Percentiles rank a stretch among this genome's conserved stretches.
phyloP scores from a whole-genome alignment of 2,329 filamentous ascomycete species.

The Phaeomoniella chlamydospora region DNA sequence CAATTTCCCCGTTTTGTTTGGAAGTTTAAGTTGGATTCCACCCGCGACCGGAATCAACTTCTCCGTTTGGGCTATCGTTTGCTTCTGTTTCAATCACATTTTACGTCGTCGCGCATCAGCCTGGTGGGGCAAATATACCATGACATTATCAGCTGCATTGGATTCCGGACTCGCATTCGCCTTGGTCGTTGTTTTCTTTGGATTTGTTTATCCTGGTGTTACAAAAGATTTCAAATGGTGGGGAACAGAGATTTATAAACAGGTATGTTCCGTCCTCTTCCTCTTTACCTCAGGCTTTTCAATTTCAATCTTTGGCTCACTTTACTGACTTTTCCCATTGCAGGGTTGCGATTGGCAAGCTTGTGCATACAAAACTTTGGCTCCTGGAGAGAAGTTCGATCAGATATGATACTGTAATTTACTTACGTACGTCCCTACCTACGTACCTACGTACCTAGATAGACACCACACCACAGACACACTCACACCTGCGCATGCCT shows the following conservation, averaged over 20 bases:
- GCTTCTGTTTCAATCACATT: conserved; percentile 65
- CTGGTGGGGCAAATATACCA: conserved; percentile 88
- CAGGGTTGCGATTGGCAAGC: conserved; percentile 71
- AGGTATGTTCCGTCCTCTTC: conserved; percentile 20
- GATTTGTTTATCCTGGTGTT: conserved; percentile 66
- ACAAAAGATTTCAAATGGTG: conserved; percentile 68
- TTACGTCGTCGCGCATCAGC: conserved; percentile 53
- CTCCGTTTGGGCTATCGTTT: conserved; percentile 72
- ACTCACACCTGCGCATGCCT: too few relatives aligned
- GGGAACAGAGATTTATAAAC: conserved; percentile 76
- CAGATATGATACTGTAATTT: too few relatives aligned
- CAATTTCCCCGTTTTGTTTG: conserved; percentile 72
- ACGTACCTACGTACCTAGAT: too few relatives aligned
- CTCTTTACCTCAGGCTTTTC: conserved; percentile 1
- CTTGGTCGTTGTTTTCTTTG: conserved; percentile 73
- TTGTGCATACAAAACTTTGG: conserved; percentile 53
- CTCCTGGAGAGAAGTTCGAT: conserved; percentile 51
- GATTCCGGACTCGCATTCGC: conserved; percentile 74
- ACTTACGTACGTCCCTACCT: too few relatives aligned
- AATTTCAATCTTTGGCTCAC: conserved; percentile 6
- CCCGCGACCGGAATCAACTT: conserved; percentile 78
- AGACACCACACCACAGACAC: too few relatives aligned
- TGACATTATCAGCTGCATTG: conserved; percentile 71
- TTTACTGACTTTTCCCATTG: conserved; percentile 3
- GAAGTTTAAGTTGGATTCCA: conserved; percentile 72